Conservation (phyloP, 495 filamentous ascomycete species). For the Penicillium simplicissimum region DNA sequence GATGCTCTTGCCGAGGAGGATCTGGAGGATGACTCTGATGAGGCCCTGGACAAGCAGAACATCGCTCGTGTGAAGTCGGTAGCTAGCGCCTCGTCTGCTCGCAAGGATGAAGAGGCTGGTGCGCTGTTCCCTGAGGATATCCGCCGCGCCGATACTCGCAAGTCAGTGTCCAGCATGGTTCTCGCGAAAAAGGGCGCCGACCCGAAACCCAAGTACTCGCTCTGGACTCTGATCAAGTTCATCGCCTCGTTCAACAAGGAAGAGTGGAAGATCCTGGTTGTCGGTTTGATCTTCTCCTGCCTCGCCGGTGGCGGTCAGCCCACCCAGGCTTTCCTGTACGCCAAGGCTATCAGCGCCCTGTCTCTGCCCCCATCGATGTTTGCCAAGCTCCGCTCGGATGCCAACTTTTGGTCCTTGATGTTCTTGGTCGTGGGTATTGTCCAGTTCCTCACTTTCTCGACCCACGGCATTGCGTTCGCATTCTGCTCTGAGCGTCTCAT, state of each 20-base stretch:
- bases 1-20: slow-evolving; percentile 38
- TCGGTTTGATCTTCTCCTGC: slow-evolving; percentile 75
- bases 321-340: slow-evolving; percentile 85
- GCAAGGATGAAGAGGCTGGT: slow-evolving; percentile 22
- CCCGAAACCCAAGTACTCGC: slow-evolving; percentile 57
- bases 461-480: slow-evolving; percentile 75
- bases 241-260: slow-evolving; percentile 78
- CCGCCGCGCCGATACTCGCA: slow-evolving; percentile 57
- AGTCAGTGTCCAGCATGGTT: slow-evolving; percentile 73
- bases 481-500: slow-evolving; percentile 82
- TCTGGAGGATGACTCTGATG: slow-evolving; percentile 30
- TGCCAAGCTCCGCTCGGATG: slow-evolving; percentile 59
- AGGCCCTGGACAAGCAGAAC: slow-evolving; percentile 24
- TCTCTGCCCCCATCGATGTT: slow-evolving; percentile 49
- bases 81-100: slow-evolving; percentile 27
- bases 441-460: slow-evolving; percentile 67
- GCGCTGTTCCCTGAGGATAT: slow-evolving; percentile 26
- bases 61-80: slow-evolving; percentile 34
- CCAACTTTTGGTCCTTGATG: slow-evolving; percentile 91
- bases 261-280: slow-evolving; percentile 70
- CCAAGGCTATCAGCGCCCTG: slow-evolving; percentile 76
- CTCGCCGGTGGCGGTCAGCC: slow-evolving; percentile 86
- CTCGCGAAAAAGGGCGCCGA: slow-evolving; percentile 56
- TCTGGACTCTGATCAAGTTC: slow-evolving; percentile 84
- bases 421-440: slow-evolving; percentile 89